Percentiles rank a stretch among this genome's conserved stretches.
Evolutionary conservation across 805 yeast genomes (phyloP).

Genomic region (Candida jianshihensis): DNA sequence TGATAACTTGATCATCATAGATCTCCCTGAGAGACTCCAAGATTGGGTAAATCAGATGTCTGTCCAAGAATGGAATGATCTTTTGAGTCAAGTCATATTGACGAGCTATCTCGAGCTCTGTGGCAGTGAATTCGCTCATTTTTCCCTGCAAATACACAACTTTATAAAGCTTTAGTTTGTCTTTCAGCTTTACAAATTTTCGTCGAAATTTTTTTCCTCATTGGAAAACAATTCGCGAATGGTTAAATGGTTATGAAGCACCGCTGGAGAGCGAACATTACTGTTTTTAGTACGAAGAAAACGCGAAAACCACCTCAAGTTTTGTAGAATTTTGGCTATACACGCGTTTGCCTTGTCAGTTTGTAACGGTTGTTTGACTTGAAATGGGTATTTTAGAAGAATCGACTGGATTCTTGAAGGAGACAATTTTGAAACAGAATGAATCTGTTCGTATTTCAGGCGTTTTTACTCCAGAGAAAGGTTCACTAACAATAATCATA

Average conservation of each 20-base stretch:
- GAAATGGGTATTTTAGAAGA: slow-evolving; percentile 7
- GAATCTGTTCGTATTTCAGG: slow-evolving; percentile 9
- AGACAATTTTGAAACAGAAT: slow-evolving; percentile 8
- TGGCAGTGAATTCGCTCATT: slow-evolving; percentile 21
- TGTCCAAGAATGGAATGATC: slow-evolving; percentile 52
- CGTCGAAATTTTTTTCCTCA: slow-evolving; percentile 7
- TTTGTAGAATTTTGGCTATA: too few relatives aligned
- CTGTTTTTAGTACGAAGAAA: too few relatives aligned
- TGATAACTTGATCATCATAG: slow-evolving; percentile 38
- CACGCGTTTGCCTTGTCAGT: too few relatives aligned
- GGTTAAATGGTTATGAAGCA: too few relatives aligned
- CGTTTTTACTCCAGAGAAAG: too few relatives aligned
- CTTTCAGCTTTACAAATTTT: background rate
- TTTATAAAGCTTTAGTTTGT: too few relatives aligned
- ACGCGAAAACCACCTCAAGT: too few relatives aligned
- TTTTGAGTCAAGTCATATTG: slow-evolving; percentile 48
- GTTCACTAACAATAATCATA: too few relatives aligned
- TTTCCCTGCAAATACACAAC: background rate
- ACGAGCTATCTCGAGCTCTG: slow-evolving; percentile 36
- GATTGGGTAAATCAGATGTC: slow-evolving; percentile 50
- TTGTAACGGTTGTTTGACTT: too few relatives aligned
- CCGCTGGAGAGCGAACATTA: too few relatives aligned
- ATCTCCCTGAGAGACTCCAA: slow-evolving; percentile 40
- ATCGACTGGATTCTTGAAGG: slow-evolving; percentile 3
- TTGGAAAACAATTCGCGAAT: too few relatives aligned